Evolutionary conservation across 352 stramenopile species (phyloP).

Genomic region (Phytophthora sansomeana): DNA sequence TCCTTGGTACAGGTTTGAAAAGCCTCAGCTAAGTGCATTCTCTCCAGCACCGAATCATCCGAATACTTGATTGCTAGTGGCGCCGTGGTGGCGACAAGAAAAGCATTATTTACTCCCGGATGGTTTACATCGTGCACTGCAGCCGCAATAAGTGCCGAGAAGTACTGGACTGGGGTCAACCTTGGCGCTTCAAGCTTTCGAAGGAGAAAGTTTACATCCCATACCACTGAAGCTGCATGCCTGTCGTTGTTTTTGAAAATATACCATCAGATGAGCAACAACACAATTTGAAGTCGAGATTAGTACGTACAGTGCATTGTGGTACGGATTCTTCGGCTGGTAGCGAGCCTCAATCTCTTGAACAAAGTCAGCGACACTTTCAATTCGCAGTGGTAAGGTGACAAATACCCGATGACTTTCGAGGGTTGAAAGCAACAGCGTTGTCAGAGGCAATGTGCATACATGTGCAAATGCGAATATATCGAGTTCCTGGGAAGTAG

Average conservation of each 20-base stretch:
- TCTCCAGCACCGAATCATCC: constrained; percentile 92
- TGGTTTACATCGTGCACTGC: constrained; percentile 94
- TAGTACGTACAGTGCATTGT: constrained; percentile 72
- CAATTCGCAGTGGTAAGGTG: constrained; percentile 58
- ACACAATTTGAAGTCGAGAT: not conserved
- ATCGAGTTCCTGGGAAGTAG: constrained; percentile 55
- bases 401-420: constrained; percentile 73
- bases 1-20: constrained; percentile 76
- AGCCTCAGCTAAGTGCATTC: constrained; percentile 77
- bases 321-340: constrained; percentile 78
- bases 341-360: constrained; percentile 77
- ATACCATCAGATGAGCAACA: constrained; percentile 1
- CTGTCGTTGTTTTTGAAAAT: constrained; percentile 30
- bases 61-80: constrained; percentile 94
- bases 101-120: constrained; percentile 93
- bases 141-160: constrained; percentile 90
- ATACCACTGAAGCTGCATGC: constrained; percentile 75
- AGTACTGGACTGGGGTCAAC: constrained; percentile 55
- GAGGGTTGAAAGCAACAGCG: constrained; percentile 68
- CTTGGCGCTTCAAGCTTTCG: constrained; percentile 47
- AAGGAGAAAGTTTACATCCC: constrained; percentile 79
- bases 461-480: constrained; percentile 54
- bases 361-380: constrained; percentile 58
- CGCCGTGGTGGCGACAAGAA: constrained; percentile 84
- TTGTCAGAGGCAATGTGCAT: constrained; percentile 66